Evolutionary conservation across 1,284 basidiomycete genomes (phyloP), one percentile per base, ranked within the genome.

Genomic region (Baeospora myosura): DNA sequence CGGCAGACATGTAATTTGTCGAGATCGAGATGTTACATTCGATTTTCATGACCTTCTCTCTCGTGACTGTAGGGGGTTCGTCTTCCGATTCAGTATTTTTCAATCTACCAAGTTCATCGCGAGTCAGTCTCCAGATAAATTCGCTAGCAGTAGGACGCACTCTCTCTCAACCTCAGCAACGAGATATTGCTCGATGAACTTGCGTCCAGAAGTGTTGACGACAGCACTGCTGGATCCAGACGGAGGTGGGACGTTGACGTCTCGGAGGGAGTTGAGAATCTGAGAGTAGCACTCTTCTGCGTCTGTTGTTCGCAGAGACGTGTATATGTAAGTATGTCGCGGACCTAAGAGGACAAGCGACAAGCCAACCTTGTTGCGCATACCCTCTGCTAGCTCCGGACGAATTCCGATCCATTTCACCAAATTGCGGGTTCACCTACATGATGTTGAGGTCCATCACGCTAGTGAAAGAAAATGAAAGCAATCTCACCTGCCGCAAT

Each of bases 281-380:
- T 87, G 79, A 2, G 77, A 79, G 76, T 89, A 97, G 47, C 90
- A 96, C 62, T 98, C 95, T 58, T 98, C 95, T 10, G 95, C 95
- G 58, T 98, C 95, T 90, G 46, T n/a, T n/a, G n/a, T n/a, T n/a
- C n/a, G n/a, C n/a, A n/a, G n/a, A n/a, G n/a, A n/a, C 7, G 5
- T 16, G 11, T 16, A 8, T 7, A 12, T 18, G 7, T 7, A 35
- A 3, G 17, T 4, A 16, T 23, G 14, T 3, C 0, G 23, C 6
- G 6, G 20, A 7, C 1, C 18, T 26, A 24, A n/a, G 22, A 25
- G 35, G 42, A 39, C 22, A 43, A 20, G 4, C 8, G 29, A 4
- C 24, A n/a, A n/a, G n/a, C 55, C 20, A 46, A 84, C 87, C 88
- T 72, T 98, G 95, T 62, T 98, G 95, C 2, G 93, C 84, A 54